Base-by-base conservation (phyloP, 176 grass and related monocot species). In the Miscanthus lutarioriparius region DNA sequence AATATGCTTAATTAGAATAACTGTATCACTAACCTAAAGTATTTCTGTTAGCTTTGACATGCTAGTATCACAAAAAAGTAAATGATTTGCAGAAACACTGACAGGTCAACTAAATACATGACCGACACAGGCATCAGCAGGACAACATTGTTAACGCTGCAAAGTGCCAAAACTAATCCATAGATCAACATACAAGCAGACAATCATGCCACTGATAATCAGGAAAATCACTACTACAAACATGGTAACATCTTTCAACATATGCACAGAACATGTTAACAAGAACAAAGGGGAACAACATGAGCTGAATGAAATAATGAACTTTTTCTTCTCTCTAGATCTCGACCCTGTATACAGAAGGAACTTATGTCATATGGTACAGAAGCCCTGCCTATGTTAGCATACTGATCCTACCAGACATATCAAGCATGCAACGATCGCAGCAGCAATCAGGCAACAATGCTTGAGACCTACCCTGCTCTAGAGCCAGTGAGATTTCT, bases 371-470 rank as follows among this genome's bases (percentile, higher is more conserved):
- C 76, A 84, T 87, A 87, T 91, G 76, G 74, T 87, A 91, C 89
- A 91, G 47, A 91, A 87, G 81, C 81, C 51, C 85, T 84, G 71
- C 89, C 81, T 84, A 87, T 71, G 89, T 91, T 77, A 91, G 85
- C 64, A 91, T 87, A 80, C 81, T 84, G 64, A 87, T 80, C 40
- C 89, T 91, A 91, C 70, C 82, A 64, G 70, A 62, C 49, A 90
- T 65, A 73, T 84, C 81, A 91, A 91, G 85, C 89, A 91, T 69
- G 51, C 49, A 69, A 83, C 47, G 76, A 87, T 91, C 8, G 70
- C 70, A 87, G 70, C 70, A 87, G 75, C 75, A 84, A 87, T 87
- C 80, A 69, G 26, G 15, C 75, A 71, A 63, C 23, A 25, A 87
- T 77, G 81, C 89, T 91, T 80, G 85, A 75, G 67, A 80, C 70